These are phyloP conservation scores for Coemansia sp. DNA, from an alignment of 192 early-diverging fungal species.

Conservation along the genomic window DNA sequence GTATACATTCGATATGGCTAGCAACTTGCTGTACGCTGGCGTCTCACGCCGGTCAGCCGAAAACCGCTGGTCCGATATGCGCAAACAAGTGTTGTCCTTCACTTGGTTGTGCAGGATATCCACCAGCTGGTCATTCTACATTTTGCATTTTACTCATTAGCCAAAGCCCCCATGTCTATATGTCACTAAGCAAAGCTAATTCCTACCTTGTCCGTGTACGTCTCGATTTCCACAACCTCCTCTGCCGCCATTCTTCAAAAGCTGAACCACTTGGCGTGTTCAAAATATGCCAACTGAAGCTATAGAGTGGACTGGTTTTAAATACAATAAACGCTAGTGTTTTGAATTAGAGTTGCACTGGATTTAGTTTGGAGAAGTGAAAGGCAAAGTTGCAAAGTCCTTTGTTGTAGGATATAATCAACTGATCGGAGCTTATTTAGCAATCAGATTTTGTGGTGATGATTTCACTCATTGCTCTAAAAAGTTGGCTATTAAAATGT, in stretches of 20 bases:
- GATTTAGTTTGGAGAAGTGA: too few relatives aligned
- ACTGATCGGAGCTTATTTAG: too few relatives aligned
- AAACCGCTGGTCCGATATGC: constrained; percentile 36
- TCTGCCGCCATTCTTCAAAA: constrained; percentile 6
- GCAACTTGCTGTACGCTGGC: constrained; percentile 54
- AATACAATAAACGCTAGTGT: too few relatives aligned
- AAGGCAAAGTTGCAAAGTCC: too few relatives aligned
- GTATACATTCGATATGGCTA: constrained; percentile 63
- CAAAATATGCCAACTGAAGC: too few relatives aligned
- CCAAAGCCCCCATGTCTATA: background rate
- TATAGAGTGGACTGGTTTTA: too few relatives aligned
- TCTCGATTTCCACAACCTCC: constrained; percentile 24
- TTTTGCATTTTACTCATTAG: background rate
- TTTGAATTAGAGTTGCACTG: too few relatives aligned
- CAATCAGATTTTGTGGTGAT: too few relatives aligned
- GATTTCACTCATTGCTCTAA: too few relatives aligned
- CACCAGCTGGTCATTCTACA: constrained; percentile 45
- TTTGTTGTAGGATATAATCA: too few relatives aligned
- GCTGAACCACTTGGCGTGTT: too few relatives aligned
- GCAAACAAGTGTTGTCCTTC: constrained; percentile 43
- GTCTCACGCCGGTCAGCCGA: constrained; percentile 38
- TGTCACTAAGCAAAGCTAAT: background rate
- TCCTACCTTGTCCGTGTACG: constrained; percentile 31
- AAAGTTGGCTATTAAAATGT: too few relatives aligned
- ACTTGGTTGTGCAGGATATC: constrained; percentile 43